Base-by-base conservation (phyloP, 2,329 filamentous ascomycete genomes). In the Penicillium brevicompactum region DNA sequence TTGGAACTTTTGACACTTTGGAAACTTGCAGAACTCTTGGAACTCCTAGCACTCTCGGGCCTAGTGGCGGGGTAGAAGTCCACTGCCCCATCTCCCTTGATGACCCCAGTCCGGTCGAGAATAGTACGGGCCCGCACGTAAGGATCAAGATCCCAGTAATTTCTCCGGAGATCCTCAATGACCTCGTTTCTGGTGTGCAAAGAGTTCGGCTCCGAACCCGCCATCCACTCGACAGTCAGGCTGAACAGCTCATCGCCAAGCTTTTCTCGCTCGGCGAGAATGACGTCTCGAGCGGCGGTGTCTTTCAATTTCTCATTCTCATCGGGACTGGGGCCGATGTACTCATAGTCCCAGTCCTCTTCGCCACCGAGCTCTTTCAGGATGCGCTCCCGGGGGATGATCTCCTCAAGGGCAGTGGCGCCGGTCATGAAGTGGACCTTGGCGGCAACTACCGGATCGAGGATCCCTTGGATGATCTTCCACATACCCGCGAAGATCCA, bases 401-500 rank as follows among this genome's bases (percentile, higher is more conserved):
- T 32, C 31, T 47, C 34, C 21, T 60, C 55, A 5, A 63, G 57
- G 2, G 58, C 57, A 16, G 53, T 56, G 14, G 55, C 49, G 14
- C 55, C 59, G 16, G 30, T 58, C 21, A 60, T 49, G 34, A 52
- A 62, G 11, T 60, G 55, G 2, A 62, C 60, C 16, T 53, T 60
- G 1, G 53, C 43, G 5, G 57, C 53, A 24, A 61, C 55, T 1
- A 53, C 51, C 2, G 58, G 59, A 27, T 61, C 51, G 2, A 63
- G 49, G 6, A 60, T 51, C 1, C 53, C 53, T 2, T 49, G 46
- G 11, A 57, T 63, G 5, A 63, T 49, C 47, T 60, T 57, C 57
- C 60, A 57, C 50, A 11, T 21, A 57, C 52, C 53, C 4, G 58
- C 51, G 16, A 61, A 63, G 34, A 61, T 53, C 55, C 53, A 68